A percentile compares a stretch with the other conserved stretches of the same genome.
Evolutionary conservation across 139 green algal species (phyloP).

Genomic region (Marvania coccoides): DNA sequence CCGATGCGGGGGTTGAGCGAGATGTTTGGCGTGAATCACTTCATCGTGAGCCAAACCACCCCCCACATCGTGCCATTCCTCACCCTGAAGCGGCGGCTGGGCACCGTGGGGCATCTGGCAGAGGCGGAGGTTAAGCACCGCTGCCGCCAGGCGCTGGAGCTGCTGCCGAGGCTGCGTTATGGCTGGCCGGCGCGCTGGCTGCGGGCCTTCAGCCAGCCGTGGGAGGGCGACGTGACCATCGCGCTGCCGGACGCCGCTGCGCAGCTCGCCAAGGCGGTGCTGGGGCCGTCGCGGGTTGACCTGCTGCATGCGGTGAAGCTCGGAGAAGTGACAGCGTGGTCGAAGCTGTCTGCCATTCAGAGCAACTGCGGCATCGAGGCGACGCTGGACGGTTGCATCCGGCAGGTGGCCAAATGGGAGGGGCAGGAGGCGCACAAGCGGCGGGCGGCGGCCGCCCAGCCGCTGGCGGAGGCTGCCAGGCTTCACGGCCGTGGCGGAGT

Average conservation of each 20-base stretch:
- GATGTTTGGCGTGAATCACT: constrained; percentile 96
- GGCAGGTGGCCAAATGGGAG: constrained; percentile 31
- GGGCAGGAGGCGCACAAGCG: constrained; percentile 12
- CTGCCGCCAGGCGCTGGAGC: constrained; percentile 63
- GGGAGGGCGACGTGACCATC: constrained; percentile 92
- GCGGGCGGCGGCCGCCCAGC: not conserved
- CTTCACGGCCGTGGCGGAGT: not conserved
- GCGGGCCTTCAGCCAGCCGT: constrained; percentile 73
- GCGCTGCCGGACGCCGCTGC: constrained; percentile 60
- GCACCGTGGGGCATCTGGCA: constrained; percentile 54
- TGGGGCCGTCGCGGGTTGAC: constrained; percentile 37
- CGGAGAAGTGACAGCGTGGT: constrained; percentile 76
- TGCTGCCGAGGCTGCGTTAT: constrained; percentile 49
- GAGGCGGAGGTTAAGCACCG: constrained; percentile 85
- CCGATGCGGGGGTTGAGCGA: constrained; percentile 65
- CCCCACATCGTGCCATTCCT: constrained; percentile 83
- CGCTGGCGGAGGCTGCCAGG: not conserved
- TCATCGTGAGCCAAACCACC: constrained; percentile 84
- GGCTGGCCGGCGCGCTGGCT: constrained; percentile 60
- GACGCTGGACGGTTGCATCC: constrained; percentile 77
- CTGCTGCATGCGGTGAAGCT: constrained; percentile 7
- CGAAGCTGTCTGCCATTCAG: constrained; percentile 82
- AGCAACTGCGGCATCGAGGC: constrained; percentile 86
- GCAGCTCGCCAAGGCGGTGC: constrained; percentile 64
- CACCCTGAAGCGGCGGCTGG: constrained; percentile 63